Evolutionary conservation across 2,329 filamentous ascomycete species (phyloP), one percentile per base, ranked within the genome.

Genomic region (Epichloe coenophiala): DNA sequence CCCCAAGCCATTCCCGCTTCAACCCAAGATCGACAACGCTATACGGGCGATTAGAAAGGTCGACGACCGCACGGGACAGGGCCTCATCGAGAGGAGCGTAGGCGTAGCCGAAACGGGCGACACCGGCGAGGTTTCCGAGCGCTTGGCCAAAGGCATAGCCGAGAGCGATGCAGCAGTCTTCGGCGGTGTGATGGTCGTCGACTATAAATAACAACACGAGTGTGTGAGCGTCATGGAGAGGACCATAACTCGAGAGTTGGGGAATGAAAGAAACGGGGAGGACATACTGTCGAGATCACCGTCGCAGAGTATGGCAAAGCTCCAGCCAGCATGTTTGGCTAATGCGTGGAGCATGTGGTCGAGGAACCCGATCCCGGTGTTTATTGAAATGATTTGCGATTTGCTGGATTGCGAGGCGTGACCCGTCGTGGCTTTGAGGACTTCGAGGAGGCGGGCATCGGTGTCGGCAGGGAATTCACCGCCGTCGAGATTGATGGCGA

Each of bases 341-440:
- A 97, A 77, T 5, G 93, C 93, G 69, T 98, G 93, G 47, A 97
- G 78, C 91, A 98, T 97, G 74, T 98, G 93, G 72, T 98, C 93
- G 51, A 98, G 76, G 70, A 98, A 98, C 53, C 93, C 93, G 67
- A 98, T 95, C 57, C 93, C 93, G 0, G 91, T 95, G 75, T 88
- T 83, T 58, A 97, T 77, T 63, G 81, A 81, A 65, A 97, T 96
- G 54, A 81, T 82, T 69, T 97, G 93, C 41, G 83, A 86, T 58
- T 84, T 82, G 59, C 86, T 91, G 56, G 81, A 74, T 69, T 98
- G 91, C 1, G 84, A 83, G 33, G 93, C 91, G 66, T 98, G 93
- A 51, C 75, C 74, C 53, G 78, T 78, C 37, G 68, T 71, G 19
- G 58, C 60, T 13, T 75, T 69, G 56, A 73, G 68, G 53, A 81